These are phyloP conservation scores for Thelonectria discophora DNA, from an alignment of 2,329 filamentous ascomycete species.

Conservation along the genomic window DNA sequence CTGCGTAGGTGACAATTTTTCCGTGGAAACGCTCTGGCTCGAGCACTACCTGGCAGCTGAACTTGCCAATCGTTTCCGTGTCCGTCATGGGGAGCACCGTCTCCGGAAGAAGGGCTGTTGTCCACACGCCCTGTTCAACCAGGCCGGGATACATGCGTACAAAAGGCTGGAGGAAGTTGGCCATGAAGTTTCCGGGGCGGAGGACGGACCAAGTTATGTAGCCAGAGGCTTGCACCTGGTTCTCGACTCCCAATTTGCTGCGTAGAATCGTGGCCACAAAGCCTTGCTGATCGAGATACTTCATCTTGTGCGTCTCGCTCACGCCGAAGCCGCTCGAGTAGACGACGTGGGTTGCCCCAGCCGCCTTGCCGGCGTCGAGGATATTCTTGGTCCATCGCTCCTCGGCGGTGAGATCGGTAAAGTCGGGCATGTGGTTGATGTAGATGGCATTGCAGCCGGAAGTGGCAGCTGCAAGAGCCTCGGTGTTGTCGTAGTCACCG, in stretches of 20 bases:
- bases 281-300: slow-evolving; percentile 39
- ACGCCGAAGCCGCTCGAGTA: slow-evolving; percentile 48
- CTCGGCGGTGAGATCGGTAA: slow-evolving; percentile 44
- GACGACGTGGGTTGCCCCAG: slow-evolving; percentile 50
- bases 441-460: slow-evolving; percentile 46
- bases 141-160: slow-evolving; percentile 52
- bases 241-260: slow-evolving; percentile 55
- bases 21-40: slow-evolving; percentile 52
- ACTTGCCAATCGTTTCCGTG: slow-evolving; percentile 56
- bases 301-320: slow-evolving; percentile 42
- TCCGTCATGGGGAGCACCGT: slow-evolving; percentile 55
- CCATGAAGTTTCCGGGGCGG: slow-evolving; percentile 61
- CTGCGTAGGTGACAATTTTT: slow-evolving; percentile 52
- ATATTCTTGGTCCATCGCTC: slow-evolving; percentile 43
- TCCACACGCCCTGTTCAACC: slow-evolving; percentile 49
- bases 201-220: slow-evolving; percentile 59
- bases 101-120: slow-evolving; percentile 47
- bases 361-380: slow-evolving; percentile 49
- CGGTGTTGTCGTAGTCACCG: slow-evolving; percentile 47
- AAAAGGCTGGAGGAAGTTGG: slow-evolving; percentile 57
- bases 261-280: slow-evolving; percentile 44
- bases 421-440: slow-evolving; percentile 46
- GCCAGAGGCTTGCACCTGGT: slow-evolving; percentile 46
- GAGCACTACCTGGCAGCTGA: slow-evolving; percentile 54
- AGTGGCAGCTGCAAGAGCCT: slow-evolving; percentile 43